These are phyloP conservation scores for Coniella lustricola DNA, from an alignment of 2,329 filamentous ascomycete species.

Conservation along the genomic window DNA sequence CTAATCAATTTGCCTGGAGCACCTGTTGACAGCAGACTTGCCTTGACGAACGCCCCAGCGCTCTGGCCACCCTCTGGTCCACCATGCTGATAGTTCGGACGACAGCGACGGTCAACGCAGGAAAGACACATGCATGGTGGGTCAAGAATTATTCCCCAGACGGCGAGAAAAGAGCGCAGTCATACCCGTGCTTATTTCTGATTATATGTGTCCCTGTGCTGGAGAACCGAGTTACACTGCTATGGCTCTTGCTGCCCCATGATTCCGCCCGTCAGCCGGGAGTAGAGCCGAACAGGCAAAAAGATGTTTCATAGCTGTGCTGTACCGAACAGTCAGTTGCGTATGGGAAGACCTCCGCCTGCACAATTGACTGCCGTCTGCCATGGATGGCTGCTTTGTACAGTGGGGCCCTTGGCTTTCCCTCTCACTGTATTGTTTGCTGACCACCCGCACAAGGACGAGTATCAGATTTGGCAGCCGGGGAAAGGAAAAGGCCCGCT, in stretches of 20 bases:
- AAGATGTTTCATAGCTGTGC: conserved; percentile 4
- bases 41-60: too few species aligned
- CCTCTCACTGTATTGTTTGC: neutral
- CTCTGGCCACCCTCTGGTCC: too few species aligned
- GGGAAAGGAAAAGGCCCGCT: too few species aligned
- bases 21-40: too few species aligned
- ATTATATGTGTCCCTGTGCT: neutral
- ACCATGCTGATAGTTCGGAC: too few species aligned
- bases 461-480: neutral
- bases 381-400: neutral
- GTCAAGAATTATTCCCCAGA: too few species aligned
- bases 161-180: neutral
- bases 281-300: conserved; percentile 2
- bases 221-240: neutral
- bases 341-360: neutral
- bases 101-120: too few species aligned
- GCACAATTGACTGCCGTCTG: neutral
- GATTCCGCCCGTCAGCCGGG: neutral
- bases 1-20: too few species aligned
- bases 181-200: too few species aligned
- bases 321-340: too few species aligned
- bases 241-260: neutral
- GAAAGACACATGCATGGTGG: too few species aligned
- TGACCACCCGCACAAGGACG: neutral
- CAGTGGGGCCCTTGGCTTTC: neutral